phyloP scores from a whole-genome alignment of 2,329 filamentous ascomycete species.

The Coniella vitis region DNA sequence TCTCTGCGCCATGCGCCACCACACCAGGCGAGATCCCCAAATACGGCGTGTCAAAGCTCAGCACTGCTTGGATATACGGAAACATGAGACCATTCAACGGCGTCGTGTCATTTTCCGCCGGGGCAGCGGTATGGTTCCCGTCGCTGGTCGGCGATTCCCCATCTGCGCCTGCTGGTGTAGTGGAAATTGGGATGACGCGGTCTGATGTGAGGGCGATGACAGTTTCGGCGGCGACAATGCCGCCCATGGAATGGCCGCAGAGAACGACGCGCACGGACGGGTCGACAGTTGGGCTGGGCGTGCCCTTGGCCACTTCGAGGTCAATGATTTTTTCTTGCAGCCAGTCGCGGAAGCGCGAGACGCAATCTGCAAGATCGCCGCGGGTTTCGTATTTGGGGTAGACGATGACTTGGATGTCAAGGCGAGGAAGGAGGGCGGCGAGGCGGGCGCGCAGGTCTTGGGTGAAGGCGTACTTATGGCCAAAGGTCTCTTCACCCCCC shows the following conservation, averaged over 20 bases:
- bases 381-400: slow-evolving; percentile 80
- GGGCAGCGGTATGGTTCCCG: slow-evolving; percentile 32
- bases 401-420: slow-evolving; percentile 60
- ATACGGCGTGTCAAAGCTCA: slow-evolving; percentile 93
- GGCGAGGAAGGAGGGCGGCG: slow-evolving; percentile 57
- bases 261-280: slow-evolving; percentile 77
- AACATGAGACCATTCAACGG: slow-evolving; percentile 69
- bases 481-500: slow-evolving; percentile 75
- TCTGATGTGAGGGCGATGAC: slow-evolving; percentile 63
- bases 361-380: slow-evolving; percentile 65
- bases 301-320: slow-evolving; percentile 75
- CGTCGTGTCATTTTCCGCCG: slow-evolving; percentile 23
- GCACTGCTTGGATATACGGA: slow-evolving; percentile 80
- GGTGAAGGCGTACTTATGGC: slow-evolving; percentile 58
- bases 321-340: slow-evolving; percentile 90
- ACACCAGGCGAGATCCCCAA: slow-evolving; percentile 75
- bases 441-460: slow-evolving; percentile 61
- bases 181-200: slow-evolving; percentile 41
- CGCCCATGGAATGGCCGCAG: slow-evolving; percentile 84
- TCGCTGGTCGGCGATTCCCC: slow-evolving; percentile 16
- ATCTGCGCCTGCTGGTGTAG: slow-evolving; percentile 26
- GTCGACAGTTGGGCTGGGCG: slow-evolving; percentile 77
- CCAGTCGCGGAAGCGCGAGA: slow-evolving; percentile 71
- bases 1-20: slow-evolving; percentile 80
- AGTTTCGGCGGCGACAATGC: slow-evolving; percentile 89